phyloP scores from a whole-genome alignment of 1,284 basidiomycete genomes.

The Anthracocystis panici-leucophaei region DNA sequence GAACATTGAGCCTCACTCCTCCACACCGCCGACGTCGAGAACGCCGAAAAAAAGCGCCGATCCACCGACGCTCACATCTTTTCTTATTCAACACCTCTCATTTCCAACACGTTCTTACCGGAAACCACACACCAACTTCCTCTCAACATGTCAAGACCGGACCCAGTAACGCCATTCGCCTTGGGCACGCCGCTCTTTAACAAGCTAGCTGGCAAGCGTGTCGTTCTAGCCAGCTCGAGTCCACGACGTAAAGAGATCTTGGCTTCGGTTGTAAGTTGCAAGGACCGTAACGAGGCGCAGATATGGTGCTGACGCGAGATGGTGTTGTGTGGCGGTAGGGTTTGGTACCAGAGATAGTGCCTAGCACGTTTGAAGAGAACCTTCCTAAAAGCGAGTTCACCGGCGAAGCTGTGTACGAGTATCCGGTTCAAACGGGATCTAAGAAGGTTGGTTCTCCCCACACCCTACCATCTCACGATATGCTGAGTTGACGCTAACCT shows the following conservation, averaged over 20 bases:
- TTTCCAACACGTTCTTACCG: background rate
- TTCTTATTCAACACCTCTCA: background rate
- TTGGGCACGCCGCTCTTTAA: conserved; percentile 60
- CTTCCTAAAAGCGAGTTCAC: conserved; percentile 78
- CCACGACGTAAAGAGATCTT: conserved; percentile 63
- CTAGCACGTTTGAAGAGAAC: conserved; percentile 88
- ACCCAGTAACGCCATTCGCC: conserved; percentile 52
- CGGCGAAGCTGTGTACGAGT: conserved; percentile 82
- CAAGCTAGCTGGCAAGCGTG: conserved; percentile 60
- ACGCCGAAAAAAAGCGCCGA: conserved; percentile 29
- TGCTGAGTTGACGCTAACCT: background rate
- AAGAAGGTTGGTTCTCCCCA: conserved; percentile 75
- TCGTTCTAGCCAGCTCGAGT: conserved; percentile 62
- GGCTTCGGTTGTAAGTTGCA: conserved; percentile 54
- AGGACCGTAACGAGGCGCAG: background rate
- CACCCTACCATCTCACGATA: background rate
- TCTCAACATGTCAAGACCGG: conserved; percentile 25
- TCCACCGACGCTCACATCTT: background rate
- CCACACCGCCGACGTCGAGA: conserved; percentile 4
- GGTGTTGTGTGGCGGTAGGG: conserved; percentile 74
- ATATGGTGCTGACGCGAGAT: background rate
- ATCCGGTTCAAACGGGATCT: conserved; percentile 90
- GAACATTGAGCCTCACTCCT: background rate
- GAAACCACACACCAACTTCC: background rate
- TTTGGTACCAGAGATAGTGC: conserved; percentile 84